Base-by-base conservation (phyloP, 2,329 filamentous ascomycete genomes). In the Colletotrichum lindemuthianum region DNA sequence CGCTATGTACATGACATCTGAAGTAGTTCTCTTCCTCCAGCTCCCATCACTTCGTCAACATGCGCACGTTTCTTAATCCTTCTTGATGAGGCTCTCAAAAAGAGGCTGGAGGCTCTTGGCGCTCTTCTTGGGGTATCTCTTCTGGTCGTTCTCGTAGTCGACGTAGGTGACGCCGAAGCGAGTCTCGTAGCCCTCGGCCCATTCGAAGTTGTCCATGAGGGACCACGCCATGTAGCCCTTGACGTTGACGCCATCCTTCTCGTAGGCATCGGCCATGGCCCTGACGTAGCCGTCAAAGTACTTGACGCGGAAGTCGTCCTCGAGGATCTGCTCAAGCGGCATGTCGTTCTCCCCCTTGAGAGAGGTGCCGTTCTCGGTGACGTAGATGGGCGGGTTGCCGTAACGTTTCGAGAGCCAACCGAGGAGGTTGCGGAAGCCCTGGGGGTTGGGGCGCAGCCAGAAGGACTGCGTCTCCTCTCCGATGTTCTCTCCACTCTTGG, bases 181-280 rank as follows among this genome's bases (percentile, higher is more conserved):
- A 47, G 92, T 96, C 79, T 92, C 89, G 73, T 95, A 97, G 10
- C 92, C 92, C 75, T 96, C 92, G n/a, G 92, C 91, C 92, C 92
- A 95, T 78, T 95, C 92, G 72, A 95, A 95, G 81, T 95, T 95
- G 78, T 96, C 93, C 85, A 97, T 87, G 68, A 97, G 84, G 75
- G 90, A 93, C 92, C 93, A 97, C 13, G 90, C 92, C 81, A 95
- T 87, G 78, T 96, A 96, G 4, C 89, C 92, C 70, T 85, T 84
- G 59, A 95, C 90, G 71, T 95, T 85, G 52, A 93, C 91, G n/a
- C 90, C 89, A 72, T 96, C 91, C 70, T 89, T 79, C 56, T 83
- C 81, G 41, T 86, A 86, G 2, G 93, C 92, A 71, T 90, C 85
- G 33, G 90, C 91, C 85, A 96, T 86, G 63, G 92, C 92, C 52